A percentile compares a stretch with the other conserved stretches of the same genome.
Evolutionary conservation across 805 yeast genomes (phyloP).

Genomic region (Saccharomycopsis capsularis): DNA sequence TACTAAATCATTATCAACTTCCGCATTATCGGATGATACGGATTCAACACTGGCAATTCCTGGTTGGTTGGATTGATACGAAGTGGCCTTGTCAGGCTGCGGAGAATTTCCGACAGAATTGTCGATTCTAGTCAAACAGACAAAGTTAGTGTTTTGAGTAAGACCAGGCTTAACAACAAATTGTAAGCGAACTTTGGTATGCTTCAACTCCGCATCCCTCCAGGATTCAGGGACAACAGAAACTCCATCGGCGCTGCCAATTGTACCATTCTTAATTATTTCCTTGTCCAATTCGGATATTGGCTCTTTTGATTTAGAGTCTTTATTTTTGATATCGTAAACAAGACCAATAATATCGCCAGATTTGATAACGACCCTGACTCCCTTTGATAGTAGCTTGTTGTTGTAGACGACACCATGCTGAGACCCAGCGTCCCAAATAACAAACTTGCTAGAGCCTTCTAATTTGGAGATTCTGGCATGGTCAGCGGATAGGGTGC

Average conservation of each 20-base stretch:
- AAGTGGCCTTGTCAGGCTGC: not conserved
- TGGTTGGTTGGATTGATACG: not conserved
- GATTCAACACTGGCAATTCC: not conserved
- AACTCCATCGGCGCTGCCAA: not conserved
- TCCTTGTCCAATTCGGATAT: not conserved
- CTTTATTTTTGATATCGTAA: constrained; percentile 5
- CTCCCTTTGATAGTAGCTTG: constrained; percentile 18
- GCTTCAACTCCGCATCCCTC: constrained; percentile 9
- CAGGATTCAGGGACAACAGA: constrained; percentile 3
- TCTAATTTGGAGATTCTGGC: constrained; percentile 7
- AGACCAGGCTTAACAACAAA: constrained; percentile 12
- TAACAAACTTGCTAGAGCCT: constrained; percentile 2
- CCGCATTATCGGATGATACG: not conserved
- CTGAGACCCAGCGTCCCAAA: constrained; percentile 21
- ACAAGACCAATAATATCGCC: constrained; percentile 17
- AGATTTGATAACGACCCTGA: constrained; percentile 7
- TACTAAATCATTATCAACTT: no score
- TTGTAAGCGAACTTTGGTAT: constrained; percentile 10
- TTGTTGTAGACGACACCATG: constrained; percentile 20
- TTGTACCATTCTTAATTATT: not conserved
- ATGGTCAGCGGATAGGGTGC: constrained; percentile 20
- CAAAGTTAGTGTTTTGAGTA: constrained; percentile 3
- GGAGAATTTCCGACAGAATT: not conserved
- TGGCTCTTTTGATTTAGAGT: not conserved
- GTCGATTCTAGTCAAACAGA: constrained; percentile 9